Evolutionary conservation across 192 early-diverging fungal species (phyloP), one percentile per base, ranked within the genome.

Genomic region (Backusella australiensis): DNA sequence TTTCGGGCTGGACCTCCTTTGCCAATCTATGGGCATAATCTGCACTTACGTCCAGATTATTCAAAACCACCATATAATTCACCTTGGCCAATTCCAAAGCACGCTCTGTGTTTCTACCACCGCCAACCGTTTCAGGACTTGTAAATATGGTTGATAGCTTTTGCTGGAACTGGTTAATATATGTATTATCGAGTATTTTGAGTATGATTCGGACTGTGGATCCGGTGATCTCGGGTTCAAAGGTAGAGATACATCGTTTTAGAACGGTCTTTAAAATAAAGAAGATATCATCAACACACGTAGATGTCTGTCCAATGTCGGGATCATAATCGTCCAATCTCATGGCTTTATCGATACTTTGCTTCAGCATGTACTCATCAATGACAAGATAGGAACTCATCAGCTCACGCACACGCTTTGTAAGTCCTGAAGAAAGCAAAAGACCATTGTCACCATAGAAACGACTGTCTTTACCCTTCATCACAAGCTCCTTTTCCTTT

Each of bases 261-360:
- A 95, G 80, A 6, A 90, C 88, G 29, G 91, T 93, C 73, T 93
- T 93, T 26, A 95, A 80, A 46, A 99, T 93, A 80, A 94, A 99
- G 79, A 98, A 98, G 8, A 97, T 89, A 75, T 99, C 98, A 53
- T 96, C 98, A 11, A 98, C 96, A 75, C 93, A 90, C 7, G 85
- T 88, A 19, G 89, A 90, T 0, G 87, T 72, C 14, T 39, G 42
- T 4, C 23, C 21, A 17, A 75, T 71, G 5, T 69, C 81, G 35
- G 73, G 52, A 59, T 92, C 89, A 21, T 87, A 85, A 44, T 88
- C 81, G 42, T 94, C 92, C 41, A 95, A 83, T 23, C 76, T 83
- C 85, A 94, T 88, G 1, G 93, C 93, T 88, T 94, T 95, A 66
- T 94, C 91, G 8, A 96, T 86, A 63, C 88, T 89, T 36, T 88